A percentile compares a stretch with the other conserved stretches of the same genome.
Conservation (phyloP, 192 early-diverging fungal genomes). For the Coemansia sp. region DNA sequence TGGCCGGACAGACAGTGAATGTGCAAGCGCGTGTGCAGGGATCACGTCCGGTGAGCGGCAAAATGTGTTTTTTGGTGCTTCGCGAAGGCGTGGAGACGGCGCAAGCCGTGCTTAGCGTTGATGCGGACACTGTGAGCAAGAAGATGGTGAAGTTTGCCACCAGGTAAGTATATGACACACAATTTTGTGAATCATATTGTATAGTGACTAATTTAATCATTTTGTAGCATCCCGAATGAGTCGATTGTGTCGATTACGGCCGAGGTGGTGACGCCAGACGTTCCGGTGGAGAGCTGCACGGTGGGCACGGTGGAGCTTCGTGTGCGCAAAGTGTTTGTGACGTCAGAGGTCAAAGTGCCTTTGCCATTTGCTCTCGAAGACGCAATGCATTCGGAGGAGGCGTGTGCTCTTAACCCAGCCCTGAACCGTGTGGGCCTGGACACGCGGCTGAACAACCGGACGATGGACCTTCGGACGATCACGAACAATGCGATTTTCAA, state of each 20-base stretch:
- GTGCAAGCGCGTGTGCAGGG: conserved; percentile 91
- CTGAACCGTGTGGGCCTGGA: conserved; percentile 79
- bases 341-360: conserved; percentile 68
- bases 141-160: conserved; percentile 91
- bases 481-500: conserved; percentile 98
- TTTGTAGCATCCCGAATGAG: conserved; percentile 71
- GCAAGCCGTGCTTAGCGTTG: conserved; percentile 77
- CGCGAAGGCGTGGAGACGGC: conserved; percentile 86
- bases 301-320: conserved; percentile 90
- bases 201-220: not conserved
- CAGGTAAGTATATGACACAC: conserved; percentile 41
- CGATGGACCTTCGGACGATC: conserved; percentile 90
- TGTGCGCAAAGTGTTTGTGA: conserved; percentile 72
- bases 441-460: conserved; percentile 93
- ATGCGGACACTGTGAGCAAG: conserved; percentile 81
- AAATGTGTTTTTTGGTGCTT: conserved; percentile 85
- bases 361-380: conserved; percentile 94
- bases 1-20: conserved; percentile 73
- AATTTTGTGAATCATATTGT: not conserved
- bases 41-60: conserved; percentile 76
- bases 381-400: conserved; percentile 79
- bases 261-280: conserved; percentile 69
- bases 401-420: conserved; percentile 69
- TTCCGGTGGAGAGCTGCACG: conserved; percentile 89
- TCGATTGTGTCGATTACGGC: conserved; percentile 90